Evolutionary conservation across 164 flowering plant species (phyloP).

Genomic region (Tinospora cordifolia): DNA sequence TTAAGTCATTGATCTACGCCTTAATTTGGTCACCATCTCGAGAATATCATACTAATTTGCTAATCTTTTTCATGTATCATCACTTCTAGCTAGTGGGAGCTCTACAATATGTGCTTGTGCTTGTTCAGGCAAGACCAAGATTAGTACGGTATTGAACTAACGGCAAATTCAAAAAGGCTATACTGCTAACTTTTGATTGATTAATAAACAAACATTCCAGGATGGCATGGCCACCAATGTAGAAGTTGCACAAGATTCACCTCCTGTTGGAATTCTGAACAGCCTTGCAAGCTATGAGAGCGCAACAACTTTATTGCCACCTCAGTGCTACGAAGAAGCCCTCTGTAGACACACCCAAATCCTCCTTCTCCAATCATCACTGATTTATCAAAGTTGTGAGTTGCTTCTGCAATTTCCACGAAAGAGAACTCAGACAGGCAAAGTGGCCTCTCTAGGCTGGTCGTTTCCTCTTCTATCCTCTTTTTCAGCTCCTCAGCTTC

Average conservation of each 20-base stretch:
- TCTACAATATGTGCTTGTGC: too few species aligned
- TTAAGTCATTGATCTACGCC: too few species aligned
- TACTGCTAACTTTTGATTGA: background rate
- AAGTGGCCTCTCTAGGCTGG: constrained; percentile 23
- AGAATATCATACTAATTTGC: too few species aligned
- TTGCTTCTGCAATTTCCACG: constrained; percentile 63
- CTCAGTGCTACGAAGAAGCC: constrained; percentile 48
- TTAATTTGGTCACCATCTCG: too few species aligned
- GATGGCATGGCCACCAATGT: background rate
- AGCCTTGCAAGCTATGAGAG: constrained; percentile 55
- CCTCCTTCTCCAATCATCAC: constrained; percentile 83
- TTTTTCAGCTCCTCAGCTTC: constrained; percentile 52
- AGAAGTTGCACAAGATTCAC: constrained; percentile 24
- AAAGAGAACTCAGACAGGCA: constrained; percentile 53
- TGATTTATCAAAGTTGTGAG: constrained; percentile 41
- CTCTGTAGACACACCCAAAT: constrained; percentile 66
- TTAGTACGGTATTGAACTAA: background rate
- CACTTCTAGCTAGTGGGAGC: too few species aligned
- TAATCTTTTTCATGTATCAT: too few species aligned
- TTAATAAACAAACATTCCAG: background rate
- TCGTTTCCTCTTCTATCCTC: constrained; percentile 25
- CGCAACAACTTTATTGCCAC: constrained; percentile 72
- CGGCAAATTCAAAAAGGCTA: background rate
- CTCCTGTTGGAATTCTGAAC: constrained; percentile 76
- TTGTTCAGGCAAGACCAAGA: too few species aligned